A percentile compares a stretch with the other conserved stretches of the same genome.
Evolutionary conservation across 176 grass and related monocot genomes (phyloP).

Genomic region (Oryza nivara): DNA sequence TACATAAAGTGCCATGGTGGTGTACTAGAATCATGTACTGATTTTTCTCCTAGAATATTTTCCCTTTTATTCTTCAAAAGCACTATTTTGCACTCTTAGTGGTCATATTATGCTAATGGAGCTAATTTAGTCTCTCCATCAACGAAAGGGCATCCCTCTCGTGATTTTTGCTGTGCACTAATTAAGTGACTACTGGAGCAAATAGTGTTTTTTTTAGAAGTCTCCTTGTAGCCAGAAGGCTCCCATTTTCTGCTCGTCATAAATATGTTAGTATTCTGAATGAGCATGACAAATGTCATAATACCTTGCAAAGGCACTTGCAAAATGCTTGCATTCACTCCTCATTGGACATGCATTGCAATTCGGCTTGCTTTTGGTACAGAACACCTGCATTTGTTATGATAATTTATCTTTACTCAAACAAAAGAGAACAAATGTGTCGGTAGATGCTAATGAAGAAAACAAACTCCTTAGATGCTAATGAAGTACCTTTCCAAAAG

Average conservation of each 20-base stretch:
- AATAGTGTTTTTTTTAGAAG: not conserved
- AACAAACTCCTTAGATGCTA: slow-evolving; percentile 15
- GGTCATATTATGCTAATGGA: slow-evolving; percentile 17
- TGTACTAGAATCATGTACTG: slow-evolving; percentile 18
- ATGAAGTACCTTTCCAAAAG: slow-evolving; percentile 91
- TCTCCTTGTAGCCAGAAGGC: not conserved
- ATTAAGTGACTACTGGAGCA: not conserved
- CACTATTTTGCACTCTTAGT: not conserved
- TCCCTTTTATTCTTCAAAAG: not conserved
- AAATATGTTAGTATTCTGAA: slow-evolving; percentile 1
- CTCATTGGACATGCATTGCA: slow-evolving; percentile 97
- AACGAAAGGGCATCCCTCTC: not conserved
- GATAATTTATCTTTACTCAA: slow-evolving; percentile 2
- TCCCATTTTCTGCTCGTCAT: slow-evolving; percentile 14
- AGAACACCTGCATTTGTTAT: slow-evolving; percentile 80
- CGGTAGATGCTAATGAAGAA: not conserved
- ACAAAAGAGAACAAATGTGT: not conserved
- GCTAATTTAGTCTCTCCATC: slow-evolving; percentile 1
- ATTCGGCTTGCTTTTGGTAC: slow-evolving; percentile 97
- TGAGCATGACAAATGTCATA: slow-evolving; percentile 9
- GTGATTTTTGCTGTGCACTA: slow-evolving; percentile 5
- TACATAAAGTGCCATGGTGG: not conserved
- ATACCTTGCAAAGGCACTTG: slow-evolving; percentile 97
- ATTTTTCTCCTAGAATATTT: not conserved
- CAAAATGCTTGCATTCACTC: slow-evolving; percentile 94